Conservation (phyloP, 2,329 filamentous ascomycete genomes). For the Xylaria sp. region DNA sequence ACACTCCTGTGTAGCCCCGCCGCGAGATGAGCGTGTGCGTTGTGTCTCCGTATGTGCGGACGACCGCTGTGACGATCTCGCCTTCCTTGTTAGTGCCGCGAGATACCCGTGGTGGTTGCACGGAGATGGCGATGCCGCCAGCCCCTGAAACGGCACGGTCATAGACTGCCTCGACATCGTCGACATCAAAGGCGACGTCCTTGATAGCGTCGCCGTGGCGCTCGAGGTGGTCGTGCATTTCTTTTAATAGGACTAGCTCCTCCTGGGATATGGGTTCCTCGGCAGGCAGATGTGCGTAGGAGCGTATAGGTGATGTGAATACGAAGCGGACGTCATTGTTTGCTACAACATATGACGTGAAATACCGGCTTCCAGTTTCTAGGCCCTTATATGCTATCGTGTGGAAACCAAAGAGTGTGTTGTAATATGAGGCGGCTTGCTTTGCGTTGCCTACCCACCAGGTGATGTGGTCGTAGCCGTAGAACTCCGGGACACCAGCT, state of each 20-base stretch:
- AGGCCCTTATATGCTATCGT: slow-evolving; percentile 86
- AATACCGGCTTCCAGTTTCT: slow-evolving; percentile 84
- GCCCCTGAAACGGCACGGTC: slow-evolving; percentile 72
- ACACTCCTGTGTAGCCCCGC: slow-evolving; percentile 74
- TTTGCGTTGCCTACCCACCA: slow-evolving; percentile 99
- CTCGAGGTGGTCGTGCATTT: slow-evolving; percentile 86
- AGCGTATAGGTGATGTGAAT: slow-evolving; percentile 83
- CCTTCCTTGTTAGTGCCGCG: slow-evolving; percentile 70
- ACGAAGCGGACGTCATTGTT: slow-evolving; percentile 84
- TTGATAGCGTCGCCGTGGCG: slow-evolving; percentile 93
- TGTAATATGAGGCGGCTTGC: slow-evolving; percentile 91
- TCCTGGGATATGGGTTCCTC: slow-evolving; percentile 71
- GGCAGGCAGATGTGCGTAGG: slow-evolving; percentile 61
- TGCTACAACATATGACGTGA: slow-evolving; percentile 85
- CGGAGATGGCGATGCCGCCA: slow-evolving; percentile 62
- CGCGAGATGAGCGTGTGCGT: slow-evolving; percentile 91
- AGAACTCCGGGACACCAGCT: slow-evolving; percentile 68
- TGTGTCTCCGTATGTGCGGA: slow-evolving; percentile 94
- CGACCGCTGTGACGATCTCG: slow-evolving; percentile 77
- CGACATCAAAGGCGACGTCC: slow-evolving; percentile 95
- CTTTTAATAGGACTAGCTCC: slow-evolving; percentile 73
- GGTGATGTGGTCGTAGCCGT: slow-evolving; percentile 90
- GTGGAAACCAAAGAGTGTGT: slow-evolving; percentile 86
- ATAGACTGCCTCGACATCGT: slow-evolving; percentile 86
- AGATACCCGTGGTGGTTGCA: slow-evolving; percentile 67